phyloP scores from a whole-genome alignment of 2,329 filamentous ascomycete genomes.

The Hymenoscyphus scutula region DNA sequence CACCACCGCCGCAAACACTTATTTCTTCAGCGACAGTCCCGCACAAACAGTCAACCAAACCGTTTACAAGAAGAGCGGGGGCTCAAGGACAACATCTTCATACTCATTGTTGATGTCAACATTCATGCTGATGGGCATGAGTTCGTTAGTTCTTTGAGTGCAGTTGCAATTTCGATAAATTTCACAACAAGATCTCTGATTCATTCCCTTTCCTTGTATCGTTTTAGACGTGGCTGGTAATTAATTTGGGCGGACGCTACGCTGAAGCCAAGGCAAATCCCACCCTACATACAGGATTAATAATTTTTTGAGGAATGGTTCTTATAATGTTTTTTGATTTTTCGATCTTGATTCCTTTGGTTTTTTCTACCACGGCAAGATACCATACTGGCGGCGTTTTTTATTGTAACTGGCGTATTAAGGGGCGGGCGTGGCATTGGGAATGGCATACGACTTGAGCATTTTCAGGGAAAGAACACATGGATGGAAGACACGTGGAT shows the following conservation, averaged over 20 bases:
- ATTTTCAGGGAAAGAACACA: neutral
- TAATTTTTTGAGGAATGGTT: neutral
- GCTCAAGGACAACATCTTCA: neutral
- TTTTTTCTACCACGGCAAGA: neutral
- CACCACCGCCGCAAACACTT: conserved; percentile 37
- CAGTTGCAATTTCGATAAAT: neutral
- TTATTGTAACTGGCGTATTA: neutral
- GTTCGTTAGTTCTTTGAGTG: neutral
- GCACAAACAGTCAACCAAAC: conserved; percentile 51
- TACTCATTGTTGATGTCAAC: neutral
- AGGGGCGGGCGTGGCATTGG: neutral
- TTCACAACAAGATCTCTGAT: neutral
- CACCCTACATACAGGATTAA: neutral
- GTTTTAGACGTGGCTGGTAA: neutral
- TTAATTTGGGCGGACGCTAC: neutral
- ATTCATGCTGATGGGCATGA: conserved; percentile 2
- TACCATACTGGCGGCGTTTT: conserved; percentile 2
- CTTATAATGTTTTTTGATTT: conserved; percentile 4
- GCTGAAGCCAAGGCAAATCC: neutral
- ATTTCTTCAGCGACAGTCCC: conserved; percentile 49
- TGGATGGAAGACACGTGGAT: no score
- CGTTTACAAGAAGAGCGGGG: conserved; percentile 34
- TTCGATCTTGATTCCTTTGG: neutral
- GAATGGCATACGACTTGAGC: neutral
- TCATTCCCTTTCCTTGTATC: neutral